Base-by-base conservation (phyloP, 352 stramenopile genomes). In the Phytopythium chamaehyphon region DNA sequence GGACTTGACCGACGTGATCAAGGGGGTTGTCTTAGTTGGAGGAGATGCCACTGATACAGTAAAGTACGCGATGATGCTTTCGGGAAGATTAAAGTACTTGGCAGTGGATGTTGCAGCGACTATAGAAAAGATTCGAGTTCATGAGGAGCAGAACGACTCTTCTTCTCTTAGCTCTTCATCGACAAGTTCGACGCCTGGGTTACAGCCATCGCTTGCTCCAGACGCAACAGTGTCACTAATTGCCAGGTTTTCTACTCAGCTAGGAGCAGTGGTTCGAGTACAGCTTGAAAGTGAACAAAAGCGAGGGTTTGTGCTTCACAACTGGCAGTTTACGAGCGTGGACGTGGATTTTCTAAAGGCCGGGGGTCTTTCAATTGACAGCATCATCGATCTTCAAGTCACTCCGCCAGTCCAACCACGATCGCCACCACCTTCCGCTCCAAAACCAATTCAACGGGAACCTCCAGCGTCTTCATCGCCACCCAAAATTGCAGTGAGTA, bases 261-360 rank as follows among this genome's bases (percentile, higher is more conserved):
- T 81, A 2, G 44, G 49, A n/a, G 28, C 33, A 3, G 39, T 44
- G 21, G 51, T 81, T 5, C 15, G n/a, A 1, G 33, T 40, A 6
- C 12, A 47, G 8, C 66, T 77, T 59, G 10, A 31, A 21, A 16
- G 49, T 2, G 35, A 57, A 2, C 28, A 35, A 3, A 69, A 68
- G 14, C 60, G 69, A n/a, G 75, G 73, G 1, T 65, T 82, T 23
- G 55, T 89, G 14, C 54, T 89, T 19, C 85, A 66, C 58, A 86
- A 86, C 21, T 84, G 66, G 59, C 61, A 71, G 16, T 79, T 87
- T 50, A 64, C 73, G 12, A 52, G 38, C 0, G 52, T 50, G 22
- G 73, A 87, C 18, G 62, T 71, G 1, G 77, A 81, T 42, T 33
- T 70, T 6, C 47, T 89, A 21, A 83, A 72, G n/a, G 60, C 57